Evolutionary conservation across 1,284 basidiomycete genomes (phyloP), one percentile per base, ranked within the genome.

Genomic region (Kwoniella shivajii): DNA sequence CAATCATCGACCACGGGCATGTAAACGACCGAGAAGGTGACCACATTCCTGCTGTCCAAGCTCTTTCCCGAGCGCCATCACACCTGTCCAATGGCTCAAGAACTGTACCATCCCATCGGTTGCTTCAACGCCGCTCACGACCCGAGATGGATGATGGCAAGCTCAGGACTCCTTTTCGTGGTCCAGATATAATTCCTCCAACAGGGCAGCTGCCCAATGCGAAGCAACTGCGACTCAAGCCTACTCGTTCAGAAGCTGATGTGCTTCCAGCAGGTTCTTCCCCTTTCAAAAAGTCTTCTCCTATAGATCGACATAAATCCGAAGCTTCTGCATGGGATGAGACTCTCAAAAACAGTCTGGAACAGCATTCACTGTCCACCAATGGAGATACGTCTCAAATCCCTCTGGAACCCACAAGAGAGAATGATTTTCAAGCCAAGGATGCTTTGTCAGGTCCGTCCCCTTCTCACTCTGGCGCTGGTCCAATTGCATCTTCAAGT

Each of bases 231-330:
- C 31, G 3, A 11, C 34, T 45, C 0, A 44, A 54, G 24, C 36
- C 20, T 3, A 37, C 9, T 2, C 45, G n/a, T n/a, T 54, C 53
- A 6, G 53, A 54, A 30, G 20, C 27, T 22, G 26, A 16, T 3
- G 20, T 33, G 5, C 27, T 33, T 0, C 26, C 7, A 1, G 13
- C 27, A 4, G 44, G 18, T 13, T 48, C 45, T 1, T 56, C 54
- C 0, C 54, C 54, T 14, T 38, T 50, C 33, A 41, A 38, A 26
- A 37, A 39, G 24, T 6, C 33, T 11, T 41, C 47, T 1, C 41
- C 33, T 18, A 30, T n/a, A n/a, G 29, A 39, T 42, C 48, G 48
- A 16, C 22, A 10, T 6, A 56, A 48, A 33, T 50, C 53, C 10
- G 53, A 47, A 18, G 37, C 53, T 22, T 37, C 45, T 13, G 18